Percentiles rank a stretch among this genome's conserved stretches.
These are phyloP conservation scores for Ilyonectria robusta DNA, from an alignment of 2,329 filamentous ascomycete species.

Conservation along the genomic window DNA sequence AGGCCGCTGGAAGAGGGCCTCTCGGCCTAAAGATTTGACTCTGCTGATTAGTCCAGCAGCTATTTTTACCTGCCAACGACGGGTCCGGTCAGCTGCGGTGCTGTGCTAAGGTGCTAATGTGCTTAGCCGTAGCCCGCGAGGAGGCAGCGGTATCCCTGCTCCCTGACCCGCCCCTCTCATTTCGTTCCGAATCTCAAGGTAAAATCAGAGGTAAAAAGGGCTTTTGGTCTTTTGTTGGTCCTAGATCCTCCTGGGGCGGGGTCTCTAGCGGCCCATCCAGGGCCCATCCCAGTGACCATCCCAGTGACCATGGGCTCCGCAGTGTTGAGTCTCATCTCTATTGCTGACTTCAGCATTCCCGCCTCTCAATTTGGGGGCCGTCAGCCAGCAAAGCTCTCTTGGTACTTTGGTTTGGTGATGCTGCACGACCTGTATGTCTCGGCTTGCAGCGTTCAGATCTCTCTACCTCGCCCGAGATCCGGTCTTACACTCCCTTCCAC, in stretches of 20 bases:
- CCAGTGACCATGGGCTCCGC: too few species aligned
- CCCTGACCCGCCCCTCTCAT: slow-evolving; percentile 1
- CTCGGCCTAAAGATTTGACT: neutral
- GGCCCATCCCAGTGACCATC: too few species aligned
- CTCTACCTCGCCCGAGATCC: neutral
- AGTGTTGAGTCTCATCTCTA: neutral
- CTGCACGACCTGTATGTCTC: neutral
- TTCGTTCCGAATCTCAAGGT: neutral
- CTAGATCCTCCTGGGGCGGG: too few species aligned
- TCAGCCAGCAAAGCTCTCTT: neutral
- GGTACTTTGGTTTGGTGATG: neutral
- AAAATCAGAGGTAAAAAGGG: neutral
- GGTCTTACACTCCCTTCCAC: neutral
- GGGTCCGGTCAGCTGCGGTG: slow-evolving; percentile 9
- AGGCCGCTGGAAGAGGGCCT: neutral
- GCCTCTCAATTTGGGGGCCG: slow-evolving; percentile 2
- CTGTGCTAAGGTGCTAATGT: neutral
- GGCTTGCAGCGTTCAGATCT: neutral
- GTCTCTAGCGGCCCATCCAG: too few species aligned
- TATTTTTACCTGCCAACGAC: slow-evolving; percentile 30
- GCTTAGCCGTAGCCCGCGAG: slow-evolving; percentile 12
- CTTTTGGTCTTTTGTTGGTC: too few species aligned
- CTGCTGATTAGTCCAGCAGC: slow-evolving; percentile 23
- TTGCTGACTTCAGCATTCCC: neutral
- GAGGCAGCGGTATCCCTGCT: neutral